Evolutionary conservation across 2,329 filamentous ascomycete genomes (phyloP), one percentile per base, ranked within the genome.

Genomic region (Helicocarpus griseus): DNA sequence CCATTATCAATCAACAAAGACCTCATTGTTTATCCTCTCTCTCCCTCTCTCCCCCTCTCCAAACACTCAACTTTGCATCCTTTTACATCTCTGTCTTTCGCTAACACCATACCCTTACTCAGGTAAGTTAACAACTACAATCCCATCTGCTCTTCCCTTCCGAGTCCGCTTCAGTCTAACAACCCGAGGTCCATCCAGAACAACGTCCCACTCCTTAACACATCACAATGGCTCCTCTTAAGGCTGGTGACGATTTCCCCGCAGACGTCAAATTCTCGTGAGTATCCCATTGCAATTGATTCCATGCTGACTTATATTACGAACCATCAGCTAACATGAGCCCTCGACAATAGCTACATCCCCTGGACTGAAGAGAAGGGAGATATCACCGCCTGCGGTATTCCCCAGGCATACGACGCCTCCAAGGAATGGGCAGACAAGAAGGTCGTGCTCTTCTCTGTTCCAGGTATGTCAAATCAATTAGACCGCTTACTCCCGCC

Each of bases 191-290:
- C n/a, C 17, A 39, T 28, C 22, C 13, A 9, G 40, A 44, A n/a
- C 38, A 22, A 19, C 24, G 11, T 29, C 22, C 13, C 5, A 26
- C n/a, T 28, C n/a, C 6, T 19, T 13, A 28, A 19, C 2, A 8
- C 29, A 33, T 33, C 19, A 72, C 59, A 65, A 82, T 82, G 79
- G 69, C 84, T 73, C 78, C 78, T 69, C 79, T 93, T 71, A 83
- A 90, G 69, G 79, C 79, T 67, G 90, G 90, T 66, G 88, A 95
- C 70, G 75, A 76, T 68, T 91, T 97, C 78, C 90, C 90, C 60
- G 75, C 82, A 61, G 85, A 79, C 61, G 84, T 95, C 56, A 77
- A 77, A 69, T 96, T 96, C 78, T 77, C 77, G 81, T 85, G 72
- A 63, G 78, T 72, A 14, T 14, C 52, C 51, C n/a, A n/a, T n/a